Evolutionary conservation across 2,329 filamentous ascomycete genomes (phyloP), one percentile per base, ranked within the genome.

Genomic region (Penicillium brevicompactum): DNA sequence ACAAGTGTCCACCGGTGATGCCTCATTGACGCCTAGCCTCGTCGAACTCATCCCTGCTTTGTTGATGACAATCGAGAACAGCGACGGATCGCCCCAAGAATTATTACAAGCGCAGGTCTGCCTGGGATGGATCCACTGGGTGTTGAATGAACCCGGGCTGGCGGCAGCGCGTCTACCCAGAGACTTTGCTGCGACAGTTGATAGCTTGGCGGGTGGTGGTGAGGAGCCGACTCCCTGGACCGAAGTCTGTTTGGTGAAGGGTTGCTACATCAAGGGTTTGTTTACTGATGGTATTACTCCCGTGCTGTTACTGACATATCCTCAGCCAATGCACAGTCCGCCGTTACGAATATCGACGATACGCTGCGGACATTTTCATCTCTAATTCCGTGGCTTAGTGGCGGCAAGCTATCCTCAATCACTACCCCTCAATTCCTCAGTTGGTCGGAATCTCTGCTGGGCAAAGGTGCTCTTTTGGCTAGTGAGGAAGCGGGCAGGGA

Each of bases 121-220:
- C 72, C 74, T 93, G 43, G 92, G 87, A 51, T 95, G 92, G 89
- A 80, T 96, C 65, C 86, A 95, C 68, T 96, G 90, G 85, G 84
- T 86, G 8, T 74, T 88, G 50, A 86, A 85, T 32, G 88, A 95
- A 63, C 89, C 89, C 60, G 78, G 77, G 1, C 71, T 84, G 41
- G 87, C 88, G 37, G 74, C 84, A 41, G 76, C 77, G 34, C 82
- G 79, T 53, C 77, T 96, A 13, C 90, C 90, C 4, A 80, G 79
- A 55, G 83, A 85, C 60, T 79, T 90, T 48, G 81, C 82, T 45
- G 77, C 80, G 43, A 81, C 83, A 31, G 77, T 84, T 55, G 71
- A 81, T 27, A 76, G 78, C 38, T 71, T 86, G 52, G 80, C 82
- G 45, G 76, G 77, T n/a, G 72, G 77, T n/a, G 79, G 80, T 8